Evolutionary conservation across 163 green algal genomes (phyloP), one percentile per base, ranked within the genome.

Genomic region (Chlorella variabilis): DNA sequence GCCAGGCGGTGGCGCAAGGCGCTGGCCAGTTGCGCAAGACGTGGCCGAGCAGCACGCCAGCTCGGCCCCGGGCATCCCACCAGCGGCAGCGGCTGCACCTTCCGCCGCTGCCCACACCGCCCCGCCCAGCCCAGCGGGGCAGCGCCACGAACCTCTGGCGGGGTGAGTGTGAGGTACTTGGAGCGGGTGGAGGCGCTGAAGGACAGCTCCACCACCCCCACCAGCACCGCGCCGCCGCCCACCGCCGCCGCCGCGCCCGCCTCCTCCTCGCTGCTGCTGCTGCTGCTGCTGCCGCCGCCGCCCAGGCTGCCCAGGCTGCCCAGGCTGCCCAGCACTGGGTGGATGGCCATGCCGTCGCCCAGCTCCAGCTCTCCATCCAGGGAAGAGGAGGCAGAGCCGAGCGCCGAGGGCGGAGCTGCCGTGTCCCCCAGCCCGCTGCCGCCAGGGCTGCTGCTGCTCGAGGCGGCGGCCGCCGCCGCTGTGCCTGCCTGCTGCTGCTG

Each of bases 121-220:
- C n/a, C n/a, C n/a, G n/a, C n/a, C n/a, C n/a, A 68, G 27, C 11
- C 6, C 13, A 56, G 13, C 48, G 29, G 48, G 21, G 9, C 31
- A 56, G 13, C 7, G 0, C 4, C 74, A 71, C 80, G 17, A 36
- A 90, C 86, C 70, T 79, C 75, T 41, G 88, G 88, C 3, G 86
- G 77, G 41, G 89, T 89, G 23, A 91, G 71, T 0, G 88, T 91
- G 0, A 91, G 45, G 70, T 85, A 76, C 29, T 86, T 85, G 29
- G 76, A 79, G 15, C 88, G 73, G 0, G 86, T 91, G 42, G 80
- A 87, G 36, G 80, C 36, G 45, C 76, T 29, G 39, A 92, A 85
- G 0, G 81, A 89, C 25, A 92, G 25, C 81, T 92, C 88, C 25
- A 88, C 71, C 29, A 81, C 84, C 0, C 86, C 86, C 3, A 83